Evolutionary conservation across 2,329 filamentous ascomycete species (phyloP).

Genomic region (Colletotrichum karsti): DNA sequence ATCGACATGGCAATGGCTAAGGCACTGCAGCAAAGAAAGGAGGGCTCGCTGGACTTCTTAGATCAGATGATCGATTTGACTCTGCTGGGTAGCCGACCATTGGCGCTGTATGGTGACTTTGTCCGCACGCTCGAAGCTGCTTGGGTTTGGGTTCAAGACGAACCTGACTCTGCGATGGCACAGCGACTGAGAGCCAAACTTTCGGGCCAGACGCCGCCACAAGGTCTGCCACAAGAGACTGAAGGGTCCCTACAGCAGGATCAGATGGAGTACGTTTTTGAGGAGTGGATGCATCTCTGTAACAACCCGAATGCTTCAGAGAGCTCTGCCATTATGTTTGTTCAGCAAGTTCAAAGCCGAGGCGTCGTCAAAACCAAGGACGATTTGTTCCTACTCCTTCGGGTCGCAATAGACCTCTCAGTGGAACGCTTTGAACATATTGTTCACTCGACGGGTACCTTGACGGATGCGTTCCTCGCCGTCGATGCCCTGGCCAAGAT

Average conservation of each 20-base stretch:
- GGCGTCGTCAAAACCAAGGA: conserved; percentile 78
- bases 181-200: conserved; percentile 76
- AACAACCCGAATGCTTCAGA: conserved; percentile 81
- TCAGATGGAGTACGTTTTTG: conserved; percentile 93
- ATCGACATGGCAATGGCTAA: conserved; percentile 79
- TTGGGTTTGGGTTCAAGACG: conserved; percentile 81
- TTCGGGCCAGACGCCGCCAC: conserved; percentile 59
- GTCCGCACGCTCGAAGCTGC: conserved; percentile 83
- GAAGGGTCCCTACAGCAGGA: conserved; percentile 63
- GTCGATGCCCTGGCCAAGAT: conserved; percentile 87
- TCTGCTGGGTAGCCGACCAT: conserved; percentile 79
- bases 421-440: conserved; percentile 81
- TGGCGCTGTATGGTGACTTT: conserved; percentile 86
- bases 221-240: conserved; percentile 33
- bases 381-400: conserved; percentile 81
- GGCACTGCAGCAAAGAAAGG: conserved; percentile 75
- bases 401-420: conserved; percentile 82
- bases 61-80: conserved; percentile 81
- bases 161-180: conserved; percentile 70
- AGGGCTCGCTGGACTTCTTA: conserved; percentile 81
- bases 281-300: conserved; percentile 89
- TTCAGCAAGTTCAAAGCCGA: conserved; percentile 82
- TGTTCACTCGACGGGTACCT: conserved; percentile 66
- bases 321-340: conserved; percentile 77
- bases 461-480: conserved; percentile 64